phyloP scores from a whole-genome alignment of 2,329 filamentous ascomycete genomes.

The Fusarium verrucosum region DNA sequence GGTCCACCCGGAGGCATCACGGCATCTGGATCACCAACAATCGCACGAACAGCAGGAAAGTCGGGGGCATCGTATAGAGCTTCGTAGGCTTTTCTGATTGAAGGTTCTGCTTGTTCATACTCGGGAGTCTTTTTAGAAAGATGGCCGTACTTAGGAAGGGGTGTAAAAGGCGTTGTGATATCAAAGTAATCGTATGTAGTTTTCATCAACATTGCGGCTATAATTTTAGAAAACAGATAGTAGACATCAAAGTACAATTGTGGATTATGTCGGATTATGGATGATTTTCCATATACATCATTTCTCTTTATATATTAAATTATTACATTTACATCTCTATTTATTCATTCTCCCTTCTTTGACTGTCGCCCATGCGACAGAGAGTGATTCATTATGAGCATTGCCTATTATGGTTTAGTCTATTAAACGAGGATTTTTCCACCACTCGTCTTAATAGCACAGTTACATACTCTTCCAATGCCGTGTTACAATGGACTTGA shows the following conservation, averaged over 20 bases:
- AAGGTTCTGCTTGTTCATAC: background rate
- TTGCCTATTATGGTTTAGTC: background rate
- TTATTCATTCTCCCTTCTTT: no score
- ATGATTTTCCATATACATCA: no score
- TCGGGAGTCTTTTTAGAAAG: constrained; percentile 21
- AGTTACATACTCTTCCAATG: no score
- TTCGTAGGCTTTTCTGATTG: background rate
- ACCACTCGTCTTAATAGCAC: no score
- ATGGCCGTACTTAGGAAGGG: constrained; percentile 34
- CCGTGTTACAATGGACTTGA: background rate
- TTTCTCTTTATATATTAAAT: background rate
- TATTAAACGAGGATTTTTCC: no score
- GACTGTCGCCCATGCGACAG: no score
- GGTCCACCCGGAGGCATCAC: constrained; percentile 30
- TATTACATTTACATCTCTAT: background rate
- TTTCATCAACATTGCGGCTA: constrained; percentile 25
- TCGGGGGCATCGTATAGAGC: background rate
- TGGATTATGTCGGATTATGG: no score
- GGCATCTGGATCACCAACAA: constrained; percentile 24
- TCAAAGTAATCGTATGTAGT: constrained; percentile 20
- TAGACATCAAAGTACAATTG: no score
- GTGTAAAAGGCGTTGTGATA: constrained; percentile 9
- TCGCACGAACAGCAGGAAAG: constrained; percentile 3
- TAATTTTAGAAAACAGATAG: no score
- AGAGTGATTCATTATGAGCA: constrained; percentile 12